These are phyloP conservation scores for Elsinoe perseae DNA, from an alignment of 2,329 filamentous ascomycete genomes.

Conservation along the genomic window DNA sequence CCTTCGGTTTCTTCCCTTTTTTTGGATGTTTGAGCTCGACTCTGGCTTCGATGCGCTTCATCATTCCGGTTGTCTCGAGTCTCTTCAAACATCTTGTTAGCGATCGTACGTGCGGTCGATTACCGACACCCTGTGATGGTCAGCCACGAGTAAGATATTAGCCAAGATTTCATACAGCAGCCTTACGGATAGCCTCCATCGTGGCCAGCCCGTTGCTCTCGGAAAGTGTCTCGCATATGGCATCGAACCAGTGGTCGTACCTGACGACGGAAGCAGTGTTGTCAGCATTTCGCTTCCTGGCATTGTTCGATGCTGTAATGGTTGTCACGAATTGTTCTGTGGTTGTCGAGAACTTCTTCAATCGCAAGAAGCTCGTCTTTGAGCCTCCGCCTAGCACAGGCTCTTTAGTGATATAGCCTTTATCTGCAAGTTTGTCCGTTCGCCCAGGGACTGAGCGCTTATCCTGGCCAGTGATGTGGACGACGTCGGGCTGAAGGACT, in stretches of 20 bases:
- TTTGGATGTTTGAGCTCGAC: constrained; percentile 1
- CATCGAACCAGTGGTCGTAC: constrained; percentile 42
- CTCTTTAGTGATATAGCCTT: constrained; percentile 56
- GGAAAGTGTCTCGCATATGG: constrained; percentile 43
- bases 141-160: background rate
- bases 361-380: constrained; percentile 50
- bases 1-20: background rate
- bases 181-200: constrained; percentile 45
- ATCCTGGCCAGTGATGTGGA: constrained; percentile 51
- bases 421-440: constrained; percentile 49
- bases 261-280: constrained; percentile 28
- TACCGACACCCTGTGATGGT: background rate
- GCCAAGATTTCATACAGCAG: constrained; percentile 31
- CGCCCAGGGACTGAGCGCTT: constrained; percentile 57
- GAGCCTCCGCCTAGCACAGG: constrained; percentile 41
- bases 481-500: constrained; percentile 51
- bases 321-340: constrained; percentile 20
- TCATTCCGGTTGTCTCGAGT: constrained; percentile 1
- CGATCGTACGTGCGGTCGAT: background rate
- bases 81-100: constrained; percentile 1
- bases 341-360: constrained; percentile 43
- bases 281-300: constrained; percentile 17
- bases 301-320: constrained; percentile 6
- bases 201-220: constrained; percentile 45
- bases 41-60: background rate